Percentiles rank a stretch among this genome's conserved stretches.
Evolutionary conservation across 2,329 filamentous ascomycete species (phyloP).

Genomic region (Knufia petricola): DNA sequence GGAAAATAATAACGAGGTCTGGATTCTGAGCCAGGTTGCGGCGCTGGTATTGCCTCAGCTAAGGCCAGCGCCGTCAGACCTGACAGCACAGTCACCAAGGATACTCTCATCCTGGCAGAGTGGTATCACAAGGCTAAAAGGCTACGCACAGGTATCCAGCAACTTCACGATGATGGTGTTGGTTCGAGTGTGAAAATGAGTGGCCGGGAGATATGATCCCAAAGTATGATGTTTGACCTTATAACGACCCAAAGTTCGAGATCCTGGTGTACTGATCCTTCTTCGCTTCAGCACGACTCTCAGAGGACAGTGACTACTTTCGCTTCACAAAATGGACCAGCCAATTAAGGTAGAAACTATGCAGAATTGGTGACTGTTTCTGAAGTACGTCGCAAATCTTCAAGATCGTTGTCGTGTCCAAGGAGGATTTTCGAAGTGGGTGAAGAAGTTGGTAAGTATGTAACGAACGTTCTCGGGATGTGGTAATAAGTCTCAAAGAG

Average conservation of each 20-base stretch:
- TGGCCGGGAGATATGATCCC: conserved; percentile 20
- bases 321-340: conserved; percentile 1
- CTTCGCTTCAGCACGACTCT: not conserved
- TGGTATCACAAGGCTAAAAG: not conserved
- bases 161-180: not conserved
- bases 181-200: conserved; percentile 15
- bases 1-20: conserved; percentile 26
- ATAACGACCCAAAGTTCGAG: too few species aligned
- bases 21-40: conserved; percentile 13
- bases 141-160: not conserved
- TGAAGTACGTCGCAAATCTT: not conserved
- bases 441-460: not conserved
- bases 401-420: not conserved
- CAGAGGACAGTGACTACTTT: not conserved
- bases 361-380: not conserved
- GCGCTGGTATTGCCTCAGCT: conserved; percentile 24
- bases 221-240: not conserved
- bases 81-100: conserved; percentile 21
- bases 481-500: conserved; percentile 7
- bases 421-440: not conserved
- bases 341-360: not conserved
- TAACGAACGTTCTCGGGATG: not conserved
- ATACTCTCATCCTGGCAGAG: conserved; percentile 18
- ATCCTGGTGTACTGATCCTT: not conserved
- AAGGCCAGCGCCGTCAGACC: conserved; percentile 23